phyloP scores from a whole-genome alignment of 208 protist genomes.

The Trypanosoma brucei region DNA sequence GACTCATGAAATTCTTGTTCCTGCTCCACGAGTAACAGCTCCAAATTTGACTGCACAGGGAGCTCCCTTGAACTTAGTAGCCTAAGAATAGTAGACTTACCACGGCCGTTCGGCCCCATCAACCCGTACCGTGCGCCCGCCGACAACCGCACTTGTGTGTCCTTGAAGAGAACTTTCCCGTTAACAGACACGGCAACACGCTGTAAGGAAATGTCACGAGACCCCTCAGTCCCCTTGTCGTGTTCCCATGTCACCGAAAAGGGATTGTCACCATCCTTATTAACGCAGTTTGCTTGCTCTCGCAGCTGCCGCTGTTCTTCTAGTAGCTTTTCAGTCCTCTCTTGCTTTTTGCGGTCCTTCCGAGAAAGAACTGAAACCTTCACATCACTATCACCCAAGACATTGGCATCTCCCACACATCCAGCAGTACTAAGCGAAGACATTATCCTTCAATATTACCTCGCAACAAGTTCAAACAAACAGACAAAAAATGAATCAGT shows the following conservation, averaged over 20 bases:
- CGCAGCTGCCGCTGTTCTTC: slow-evolving; percentile 54
- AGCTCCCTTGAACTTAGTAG: slow-evolving; percentile 76
- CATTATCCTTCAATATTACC: too few species aligned
- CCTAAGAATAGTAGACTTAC: slow-evolving; percentile 94
- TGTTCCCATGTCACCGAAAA: slow-evolving; percentile 77
- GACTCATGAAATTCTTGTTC: slow-evolving; percentile 92
- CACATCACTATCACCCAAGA: neutral
- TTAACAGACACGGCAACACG: slow-evolving; percentile 83
- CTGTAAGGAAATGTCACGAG: slow-evolving; percentile 81
- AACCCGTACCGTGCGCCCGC: slow-evolving; percentile 92
- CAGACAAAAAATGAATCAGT: too few species aligned
- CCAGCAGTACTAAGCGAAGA: too few species aligned
- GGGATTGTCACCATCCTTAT: slow-evolving; percentile 66
- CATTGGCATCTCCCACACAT: neutral
- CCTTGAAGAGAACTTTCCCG: slow-evolving; percentile 78
- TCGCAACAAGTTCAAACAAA: too few species aligned
- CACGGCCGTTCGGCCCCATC: slow-evolving; percentile 94
- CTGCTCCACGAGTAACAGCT: slow-evolving; percentile 96
- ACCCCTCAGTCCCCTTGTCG: slow-evolving; percentile 52
- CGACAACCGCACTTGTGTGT: slow-evolving; percentile 72
- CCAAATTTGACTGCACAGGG: slow-evolving; percentile 88
- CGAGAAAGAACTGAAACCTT: slow-evolving; percentile 25
- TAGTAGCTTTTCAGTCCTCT: slow-evolving; percentile 51
- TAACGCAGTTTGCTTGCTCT: slow-evolving; percentile 54
- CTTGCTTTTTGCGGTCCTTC: slow-evolving; percentile 65